Evolutionary conservation across 306 rosid species (phyloP).

Genomic region (Castanea sativa): DNA sequence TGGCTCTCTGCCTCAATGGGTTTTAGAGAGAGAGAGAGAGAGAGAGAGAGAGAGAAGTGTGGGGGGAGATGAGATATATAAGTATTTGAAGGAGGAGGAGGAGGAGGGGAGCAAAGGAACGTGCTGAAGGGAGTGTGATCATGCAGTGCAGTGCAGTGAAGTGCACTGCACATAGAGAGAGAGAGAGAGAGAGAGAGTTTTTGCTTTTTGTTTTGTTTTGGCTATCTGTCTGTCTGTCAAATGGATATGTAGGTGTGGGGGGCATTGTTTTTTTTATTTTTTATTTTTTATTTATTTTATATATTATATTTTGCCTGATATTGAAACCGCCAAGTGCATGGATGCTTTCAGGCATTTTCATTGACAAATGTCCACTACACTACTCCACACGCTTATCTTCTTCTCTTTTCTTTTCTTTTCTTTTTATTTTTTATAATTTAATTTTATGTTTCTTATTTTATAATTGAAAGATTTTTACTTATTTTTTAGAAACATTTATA

Average conservation of each 20-base stretch:
- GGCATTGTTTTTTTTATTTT: background rate
- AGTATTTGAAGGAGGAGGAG: background rate
- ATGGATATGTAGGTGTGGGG: background rate
- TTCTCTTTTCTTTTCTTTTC: background rate
- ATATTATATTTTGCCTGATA: background rate
- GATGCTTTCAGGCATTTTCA: background rate
- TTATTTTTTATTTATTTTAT: no score
- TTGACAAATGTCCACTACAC: conserved; percentile 3
- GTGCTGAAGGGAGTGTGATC: conserved; percentile 29
- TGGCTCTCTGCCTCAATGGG: background rate
- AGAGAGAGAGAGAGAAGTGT: conserved; percentile 7
- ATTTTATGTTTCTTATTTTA: no score
- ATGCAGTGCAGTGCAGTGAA: background rate
- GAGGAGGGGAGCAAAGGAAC: conserved; percentile 41
- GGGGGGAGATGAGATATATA: background rate
- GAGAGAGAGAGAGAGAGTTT: background rate
- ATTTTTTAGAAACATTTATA: no score
- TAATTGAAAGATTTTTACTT: no score
- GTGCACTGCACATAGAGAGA: background rate
- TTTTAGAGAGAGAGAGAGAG: conserved; percentile 4
- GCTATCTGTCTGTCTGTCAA: background rate
- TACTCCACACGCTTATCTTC: background rate
- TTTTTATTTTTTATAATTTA: background rate
- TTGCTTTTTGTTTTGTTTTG: background rate
- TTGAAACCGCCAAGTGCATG: background rate